phyloP scores from a whole-genome alignment of 768 basidiomycete species.

The Psilocybe tampanensis region DNA sequence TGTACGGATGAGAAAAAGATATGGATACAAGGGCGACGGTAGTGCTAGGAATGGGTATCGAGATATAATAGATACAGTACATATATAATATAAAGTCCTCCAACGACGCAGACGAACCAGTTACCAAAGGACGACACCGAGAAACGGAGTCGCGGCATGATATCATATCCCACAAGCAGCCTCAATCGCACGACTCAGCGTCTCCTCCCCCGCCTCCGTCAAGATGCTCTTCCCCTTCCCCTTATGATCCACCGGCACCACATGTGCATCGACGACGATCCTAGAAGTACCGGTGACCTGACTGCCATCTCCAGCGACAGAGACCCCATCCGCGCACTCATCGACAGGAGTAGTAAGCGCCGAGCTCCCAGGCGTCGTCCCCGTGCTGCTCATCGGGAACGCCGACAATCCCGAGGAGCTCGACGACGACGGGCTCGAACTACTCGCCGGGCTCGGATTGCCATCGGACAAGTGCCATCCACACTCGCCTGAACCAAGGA shows the following conservation, averaged over 20 bases:
- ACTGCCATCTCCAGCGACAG: background rate
- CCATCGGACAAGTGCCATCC: slow-evolving; percentile 15
- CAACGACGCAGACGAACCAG: too few species aligned
- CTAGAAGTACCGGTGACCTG: background rate
- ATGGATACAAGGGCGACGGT: too few species aligned
- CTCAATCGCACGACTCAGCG: slow-evolving; percentile 18
- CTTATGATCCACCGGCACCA: too few species aligned
- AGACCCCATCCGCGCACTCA: slow-evolving; percentile 14
- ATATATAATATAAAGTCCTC: too few species aligned
- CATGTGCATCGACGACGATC: background rate
- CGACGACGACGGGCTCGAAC: slow-evolving; percentile 25
- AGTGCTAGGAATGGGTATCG: too few species aligned
- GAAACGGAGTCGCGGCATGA: too few species aligned
- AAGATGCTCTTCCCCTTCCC: slow-evolving; percentile 1
- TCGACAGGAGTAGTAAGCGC: slow-evolving; percentile 34
- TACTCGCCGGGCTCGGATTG: slow-evolving; percentile 27
- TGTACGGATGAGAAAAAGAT: too few species aligned
- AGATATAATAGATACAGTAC: too few species aligned
- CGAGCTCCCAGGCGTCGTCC: slow-evolving; percentile 28
- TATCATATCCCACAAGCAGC: slow-evolving; percentile 20
- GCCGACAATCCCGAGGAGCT: slow-evolving; percentile 27
- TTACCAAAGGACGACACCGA: too few species aligned
- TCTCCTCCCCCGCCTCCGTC: slow-evolving; percentile 11
- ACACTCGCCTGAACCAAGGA: background rate
- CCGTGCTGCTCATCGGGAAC: slow-evolving; percentile 22